These are phyloP conservation scores for Fusarium nelsonii DNA, from an alignment of 2,329 filamentous ascomycete genomes.

Conservation along the genomic window DNA sequence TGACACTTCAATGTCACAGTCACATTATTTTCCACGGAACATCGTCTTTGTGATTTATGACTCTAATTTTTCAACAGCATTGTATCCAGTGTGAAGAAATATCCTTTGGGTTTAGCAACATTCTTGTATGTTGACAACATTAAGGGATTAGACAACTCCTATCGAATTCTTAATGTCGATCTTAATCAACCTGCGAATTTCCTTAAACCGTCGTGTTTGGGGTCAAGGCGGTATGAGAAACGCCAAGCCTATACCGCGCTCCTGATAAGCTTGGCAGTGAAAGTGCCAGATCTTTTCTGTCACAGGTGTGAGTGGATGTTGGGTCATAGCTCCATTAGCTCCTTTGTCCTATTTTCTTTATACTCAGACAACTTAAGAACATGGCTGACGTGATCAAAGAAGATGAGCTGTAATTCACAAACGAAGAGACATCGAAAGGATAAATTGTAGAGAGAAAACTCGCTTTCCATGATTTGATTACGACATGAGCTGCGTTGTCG, in stretches of 20 bases:
- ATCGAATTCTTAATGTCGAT: constrained; percentile 16
- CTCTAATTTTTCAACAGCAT: not conserved
- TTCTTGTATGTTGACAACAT: not conserved
- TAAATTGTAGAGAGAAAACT: not conserved
- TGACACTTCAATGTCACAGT: constrained; percentile 40
- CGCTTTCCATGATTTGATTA: constrained; percentile 17
- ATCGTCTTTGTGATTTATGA: not conserved
- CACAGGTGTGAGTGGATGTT: not conserved
- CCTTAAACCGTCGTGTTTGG: not conserved
- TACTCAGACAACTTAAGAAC: not conserved
- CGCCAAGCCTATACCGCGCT: constrained; percentile 14
- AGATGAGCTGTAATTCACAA: not conserved
- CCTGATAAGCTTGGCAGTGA: constrained; percentile 14
- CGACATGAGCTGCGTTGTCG: constrained; percentile 11
- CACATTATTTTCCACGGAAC: not conserved
- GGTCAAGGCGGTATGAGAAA: not conserved
- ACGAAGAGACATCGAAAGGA: not conserved
- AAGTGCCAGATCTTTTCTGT: not conserved
- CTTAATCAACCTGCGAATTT: constrained; percentile 13
- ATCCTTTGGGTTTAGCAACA: not conserved
- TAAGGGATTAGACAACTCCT: not conserved
- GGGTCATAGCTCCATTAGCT: not conserved
- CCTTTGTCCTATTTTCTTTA: not conserved
- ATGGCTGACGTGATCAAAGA: not conserved
- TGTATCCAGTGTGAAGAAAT: not conserved